Evolutionary conservation across 805 yeast species (phyloP).

Genomic region (Lipomyces spencermartinsiae): DNA sequence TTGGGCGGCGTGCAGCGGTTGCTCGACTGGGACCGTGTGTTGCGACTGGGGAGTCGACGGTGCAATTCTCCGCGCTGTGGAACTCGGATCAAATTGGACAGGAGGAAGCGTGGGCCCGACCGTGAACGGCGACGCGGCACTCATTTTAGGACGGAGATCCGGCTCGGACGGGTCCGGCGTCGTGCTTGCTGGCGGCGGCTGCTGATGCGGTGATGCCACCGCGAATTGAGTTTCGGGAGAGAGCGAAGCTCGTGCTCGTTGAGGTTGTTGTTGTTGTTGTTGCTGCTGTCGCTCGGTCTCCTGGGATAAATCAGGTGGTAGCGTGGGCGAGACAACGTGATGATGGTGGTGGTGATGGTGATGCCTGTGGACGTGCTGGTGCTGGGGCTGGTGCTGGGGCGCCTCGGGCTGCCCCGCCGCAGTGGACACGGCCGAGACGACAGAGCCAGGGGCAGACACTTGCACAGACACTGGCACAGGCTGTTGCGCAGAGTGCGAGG

Average conservation of each 20-base stretch:
- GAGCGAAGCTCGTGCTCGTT: background rate
- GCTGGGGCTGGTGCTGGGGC: slow-evolving; percentile 22
- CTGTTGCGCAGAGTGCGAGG: slow-evolving; percentile 1
- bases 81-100: slow-evolving; percentile 42
- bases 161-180: background rate
- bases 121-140: slow-evolving; percentile 31
- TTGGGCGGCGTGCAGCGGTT: background rate
- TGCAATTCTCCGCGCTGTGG: slow-evolving; percentile 23
- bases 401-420: slow-evolving; percentile 3
- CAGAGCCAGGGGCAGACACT: slow-evolving; percentile 14
- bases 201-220: background rate
- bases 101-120: slow-evolving; percentile 42
- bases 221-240: slow-evolving; percentile 4
- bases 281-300: background rate
- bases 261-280: slow-evolving; percentile 4
- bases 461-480: slow-evolving; percentile 8
- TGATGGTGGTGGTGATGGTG: slow-evolving; percentile 29
- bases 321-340: slow-evolving; percentile 2
- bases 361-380: slow-evolving; percentile 16
- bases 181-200: slow-evolving; percentile 2
- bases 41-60: slow-evolving; percentile 6
- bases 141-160: background rate
- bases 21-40: background rate
- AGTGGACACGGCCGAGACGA: slow-evolving; percentile 11
- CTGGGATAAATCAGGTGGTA: slow-evolving; percentile 1